Evolutionary conservation across 139 green algal species (phyloP), one percentile per base, ranked within the genome.

Genomic region (Chlamydomonas applanata): DNA sequence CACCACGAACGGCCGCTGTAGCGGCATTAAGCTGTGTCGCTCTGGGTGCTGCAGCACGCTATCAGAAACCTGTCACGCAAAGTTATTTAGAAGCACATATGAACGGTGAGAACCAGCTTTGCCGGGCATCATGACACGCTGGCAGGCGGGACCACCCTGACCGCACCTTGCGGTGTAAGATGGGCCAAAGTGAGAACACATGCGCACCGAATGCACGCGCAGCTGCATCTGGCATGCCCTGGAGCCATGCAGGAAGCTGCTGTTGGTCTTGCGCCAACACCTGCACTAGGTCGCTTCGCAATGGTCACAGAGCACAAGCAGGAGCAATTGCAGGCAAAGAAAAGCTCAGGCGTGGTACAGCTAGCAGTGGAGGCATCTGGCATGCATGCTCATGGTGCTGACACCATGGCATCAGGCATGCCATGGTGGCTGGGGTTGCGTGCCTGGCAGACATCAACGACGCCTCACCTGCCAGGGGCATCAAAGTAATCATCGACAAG

Each of bases 1-100:
- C 0, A 98, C 77, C 14, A 97, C 73, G 11, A 92, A 88, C 3
- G 80, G 77, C 40, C 90, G 46, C 0, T 93, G 94, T 71, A 97
- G 82, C 5, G 85, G 76, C 44, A 98, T 78, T 66, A 98, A 82
- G 19, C 88, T 83, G 73, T 88, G 82, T 24, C 56, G 49, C 16
- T 80, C 78, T 0, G 82, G 54, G 49, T 81, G 13, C 13, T 34
- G 13, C 5, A 32, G 2, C 5, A 80, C 69, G 19, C 53, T 7
- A 5, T 67, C 61, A 9, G 32, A 68, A 2, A 78, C 69, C 77
- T 82, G 66, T 49, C 7, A 11, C 40, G 11, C 40, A 49, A 49
- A 49, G n/a, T n/a, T n/a, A n/a, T n/a, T n/a, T n/a, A n/a, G n/a
- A n/a, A n/a, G n/a, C n/a, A n/a, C n/a, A n/a, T n/a, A n/a, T n/a